phyloP scores from a whole-genome alignment of 495 filamentous ascomycete species.

The Xylaria grammica region DNA sequence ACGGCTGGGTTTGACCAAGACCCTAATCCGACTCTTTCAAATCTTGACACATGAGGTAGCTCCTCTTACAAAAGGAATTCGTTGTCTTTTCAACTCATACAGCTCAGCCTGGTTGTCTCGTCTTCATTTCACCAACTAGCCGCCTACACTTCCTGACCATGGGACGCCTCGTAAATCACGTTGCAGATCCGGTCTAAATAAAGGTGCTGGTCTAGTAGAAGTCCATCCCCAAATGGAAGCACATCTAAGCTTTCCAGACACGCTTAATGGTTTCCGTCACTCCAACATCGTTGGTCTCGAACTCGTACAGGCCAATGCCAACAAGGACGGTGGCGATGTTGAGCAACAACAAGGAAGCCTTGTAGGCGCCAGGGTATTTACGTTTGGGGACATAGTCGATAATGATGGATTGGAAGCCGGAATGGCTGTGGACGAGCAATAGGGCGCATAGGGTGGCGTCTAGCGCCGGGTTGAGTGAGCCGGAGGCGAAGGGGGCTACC shows the following conservation, averaged over 20 bases:
- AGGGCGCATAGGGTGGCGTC: constrained; percentile 85
- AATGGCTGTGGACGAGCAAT: constrained; percentile 88
- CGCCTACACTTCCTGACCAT: not conserved
- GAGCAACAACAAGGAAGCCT: constrained; percentile 73
- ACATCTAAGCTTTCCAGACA: constrained; percentile 73
- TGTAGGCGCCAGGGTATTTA: constrained; percentile 69
- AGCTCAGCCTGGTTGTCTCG: not conserved
- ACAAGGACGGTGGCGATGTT: constrained; percentile 79
- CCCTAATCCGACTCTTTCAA: not conserved
- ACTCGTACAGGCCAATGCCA: constrained; percentile 91
- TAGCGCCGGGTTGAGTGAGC: constrained; percentile 84
- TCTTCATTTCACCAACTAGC: not conserved
- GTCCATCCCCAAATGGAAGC: not conserved
- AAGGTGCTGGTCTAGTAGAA: not conserved
- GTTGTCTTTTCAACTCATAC: constrained; percentile 14
- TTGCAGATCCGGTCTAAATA: not conserved
- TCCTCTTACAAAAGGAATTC: constrained; percentile 20
- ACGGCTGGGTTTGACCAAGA: not conserved
- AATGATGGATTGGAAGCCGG: constrained; percentile 88
- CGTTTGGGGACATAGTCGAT: constrained; percentile 86
- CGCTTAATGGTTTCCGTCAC: constrained; percentile 86
- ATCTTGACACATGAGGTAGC: constrained; percentile 7
- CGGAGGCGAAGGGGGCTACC: constrained; percentile 88
- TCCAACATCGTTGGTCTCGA: constrained; percentile 99
- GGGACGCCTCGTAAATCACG: too few species aligned